Base-by-base conservation (phyloP, 176 grass and related monocot genomes). In the Elymus sibiricus region DNA sequence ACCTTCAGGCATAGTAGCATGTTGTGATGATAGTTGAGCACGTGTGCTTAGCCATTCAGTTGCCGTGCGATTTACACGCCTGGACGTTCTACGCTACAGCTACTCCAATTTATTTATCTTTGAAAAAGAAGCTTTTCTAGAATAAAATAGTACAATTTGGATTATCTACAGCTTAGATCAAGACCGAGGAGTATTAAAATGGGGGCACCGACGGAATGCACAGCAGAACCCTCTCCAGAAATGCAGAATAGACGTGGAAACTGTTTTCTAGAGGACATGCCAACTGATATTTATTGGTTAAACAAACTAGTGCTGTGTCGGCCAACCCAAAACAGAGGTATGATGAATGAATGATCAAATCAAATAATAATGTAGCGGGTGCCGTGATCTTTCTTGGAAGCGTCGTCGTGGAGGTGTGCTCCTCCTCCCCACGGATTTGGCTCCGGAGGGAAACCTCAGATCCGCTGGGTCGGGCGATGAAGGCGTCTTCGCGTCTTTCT, bases 151-250 rank as follows among this genome's bases (percentile, higher is more conserved):
- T 31, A 55, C 74, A 27, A 22, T 19, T 53, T 55, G 17, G 25
- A 70, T 59, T 24, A 81, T 75, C 9, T 29, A 17, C 21, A 37
- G 11, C 39, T 3, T 56, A 39, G 43, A 55, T 12, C 21, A 74
- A 16, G 55, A 29, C 13, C 4, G 17, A 21, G 22, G 51, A 29
- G 9, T 64, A 28, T 5, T 34, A 62, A 66, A 80, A 34, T 31
- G 3, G 6, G 28, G 2, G 32, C 86, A 87, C 86, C 70, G 78
- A 82, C 86, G 49, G 78, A 27, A 67, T 76, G 43, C 12, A 29
- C 17, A n/a, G 37, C 7, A 53, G 2, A 28, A 13, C 3, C 34
- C 24, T 40, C 24, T 31, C 21, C 9, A 75, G 11, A 51, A 49
- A 21, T 31, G 26, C 25, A 51, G 25, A 73, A 53, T 4, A 22